Base-by-base conservation (phyloP, 257 asterid genomes). In the Verbascum thapsus region DNA sequence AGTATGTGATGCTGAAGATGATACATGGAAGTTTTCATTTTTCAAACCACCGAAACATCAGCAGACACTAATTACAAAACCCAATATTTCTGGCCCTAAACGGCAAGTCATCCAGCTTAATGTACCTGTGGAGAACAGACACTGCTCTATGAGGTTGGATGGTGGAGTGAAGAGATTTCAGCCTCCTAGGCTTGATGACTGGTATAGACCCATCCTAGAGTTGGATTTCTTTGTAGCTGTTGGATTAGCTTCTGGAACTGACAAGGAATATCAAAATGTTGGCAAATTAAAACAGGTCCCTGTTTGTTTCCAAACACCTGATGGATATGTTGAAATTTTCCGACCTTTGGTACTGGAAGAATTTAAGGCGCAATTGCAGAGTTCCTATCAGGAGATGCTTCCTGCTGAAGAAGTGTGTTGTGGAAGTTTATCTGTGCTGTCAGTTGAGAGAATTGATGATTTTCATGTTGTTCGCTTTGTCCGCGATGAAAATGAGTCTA, bases 371-470 rank as follows among this genome's bases (percentile, higher is more conserved):
- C 97, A 92, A 69, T 59, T 92, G 78, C 88, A 61, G 65, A 87
- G 82, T 82, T 85, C 97, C 66, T 87, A 87, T 62, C 94, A 78
- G 84, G 99, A 92, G 86, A 78, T 80, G 76, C 38, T 75, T 70
- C 85, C 96, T 71, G 52, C 76, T 8, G 91, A 83, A 58, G 95
- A 79, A 64, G 80, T 76, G 80, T 64, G 79, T 75, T 74, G 84
- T 42, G 96, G 95, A 66, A 81, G 80, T 76, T 59, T 92, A 62
- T 90, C 99, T 55, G 94, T 92, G 61, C 76, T 92, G 66, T 92
- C 97, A 23, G 86, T 92, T 68, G 99, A 92, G 79, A 82, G 94
- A 71, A 74, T 89, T 68, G 97, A 89, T 76, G 95, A 92, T 74
- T 92, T 92, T 78, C 94, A 89, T 61, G 79, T 92, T 67, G 80